These are phyloP conservation scores for Melampsora americana DNA, from an alignment of 1,284 basidiomycete species.

Conservation along the genomic window DNA sequence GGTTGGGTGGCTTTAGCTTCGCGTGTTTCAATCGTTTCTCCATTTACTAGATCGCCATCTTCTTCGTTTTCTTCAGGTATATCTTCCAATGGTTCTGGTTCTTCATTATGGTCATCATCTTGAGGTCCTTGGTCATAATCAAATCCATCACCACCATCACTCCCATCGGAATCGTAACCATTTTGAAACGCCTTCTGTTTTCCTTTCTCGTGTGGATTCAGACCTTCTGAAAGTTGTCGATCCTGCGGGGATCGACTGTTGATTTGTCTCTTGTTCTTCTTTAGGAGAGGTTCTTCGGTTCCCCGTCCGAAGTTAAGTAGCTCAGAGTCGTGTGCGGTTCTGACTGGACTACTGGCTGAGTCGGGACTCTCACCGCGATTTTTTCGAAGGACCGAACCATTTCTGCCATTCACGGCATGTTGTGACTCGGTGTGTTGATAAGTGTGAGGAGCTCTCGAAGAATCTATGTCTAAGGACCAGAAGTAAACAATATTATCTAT, in stretches of 20 bases:
- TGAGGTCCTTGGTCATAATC: slow-evolving; percentile 7
- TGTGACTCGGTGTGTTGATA: background rate
- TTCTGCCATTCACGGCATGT: background rate
- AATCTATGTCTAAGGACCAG: background rate
- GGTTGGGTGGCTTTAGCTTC: background rate
- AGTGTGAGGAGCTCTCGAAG: background rate
- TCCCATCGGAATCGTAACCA: slow-evolving; percentile 9
- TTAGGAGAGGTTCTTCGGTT: slow-evolving; percentile 18
- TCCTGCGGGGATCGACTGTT: background rate
- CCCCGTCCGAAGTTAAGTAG: slow-evolving; percentile 28
- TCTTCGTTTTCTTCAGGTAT: slow-evolving; percentile 34
- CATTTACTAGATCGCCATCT: background rate
- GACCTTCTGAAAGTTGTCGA: no score
- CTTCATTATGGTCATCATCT: slow-evolving; percentile 2
- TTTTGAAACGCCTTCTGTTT: slow-evolving; percentile 11
- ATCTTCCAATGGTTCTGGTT: slow-evolving; percentile 22
- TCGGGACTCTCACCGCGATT: slow-evolving; percentile 7
- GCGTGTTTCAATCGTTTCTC: background rate
- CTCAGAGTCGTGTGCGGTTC: slow-evolving; percentile 26
- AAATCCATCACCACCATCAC: slow-evolving; percentile 9
- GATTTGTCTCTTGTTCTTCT: slow-evolving; percentile 11
- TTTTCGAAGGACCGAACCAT: background rate
- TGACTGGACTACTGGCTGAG: slow-evolving; percentile 23
- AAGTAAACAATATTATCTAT: background rate
- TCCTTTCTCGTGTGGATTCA: background rate